Conservation (phyloP, 148 eudicot genomes). For the Beta vulgaris region DNA sequence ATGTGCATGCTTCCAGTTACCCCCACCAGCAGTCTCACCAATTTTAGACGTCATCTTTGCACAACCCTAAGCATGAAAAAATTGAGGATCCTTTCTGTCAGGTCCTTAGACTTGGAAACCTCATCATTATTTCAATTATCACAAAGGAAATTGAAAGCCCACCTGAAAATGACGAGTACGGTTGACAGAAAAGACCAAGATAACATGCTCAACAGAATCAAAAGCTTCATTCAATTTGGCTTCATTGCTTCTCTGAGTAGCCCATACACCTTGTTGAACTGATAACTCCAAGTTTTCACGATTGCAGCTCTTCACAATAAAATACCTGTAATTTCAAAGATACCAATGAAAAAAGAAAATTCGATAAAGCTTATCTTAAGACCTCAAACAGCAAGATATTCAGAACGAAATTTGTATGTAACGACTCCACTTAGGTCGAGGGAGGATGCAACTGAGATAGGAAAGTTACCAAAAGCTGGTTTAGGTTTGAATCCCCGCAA, state of each 20-base stretch:
- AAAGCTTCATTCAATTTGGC: slow-evolving; percentile 98
- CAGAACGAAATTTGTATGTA: neutral
- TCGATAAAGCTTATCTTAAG: slow-evolving; percentile 15
- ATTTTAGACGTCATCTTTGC: slow-evolving; percentile 96
- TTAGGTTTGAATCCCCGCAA: neutral
- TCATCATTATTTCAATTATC: slow-evolving; percentile 14
- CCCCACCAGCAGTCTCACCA: slow-evolving; percentile 86
- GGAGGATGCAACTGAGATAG: neutral
- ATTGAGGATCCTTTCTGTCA: slow-evolving; percentile 1
- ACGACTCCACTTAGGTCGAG: neutral
- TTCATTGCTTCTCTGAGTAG: slow-evolving; percentile 98
- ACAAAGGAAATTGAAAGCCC: slow-evolving; percentile 16
- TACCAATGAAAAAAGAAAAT: slow-evolving; percentile 28
- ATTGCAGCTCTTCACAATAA: slow-evolving; percentile 97
- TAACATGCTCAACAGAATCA: slow-evolving; percentile 91
- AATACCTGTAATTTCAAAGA: slow-evolving; percentile 58
- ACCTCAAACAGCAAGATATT: neutral
- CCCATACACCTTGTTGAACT: slow-evolving; percentile 99
- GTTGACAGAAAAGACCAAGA: slow-evolving; percentile 91
- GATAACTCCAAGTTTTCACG: slow-evolving; percentile 95
- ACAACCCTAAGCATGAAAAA: slow-evolving; percentile 64
- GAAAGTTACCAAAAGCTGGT: too few species aligned
- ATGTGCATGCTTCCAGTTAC: slow-evolving; percentile 98
- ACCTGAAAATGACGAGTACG: slow-evolving; percentile 98
- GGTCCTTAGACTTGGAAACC: slow-evolving; percentile 8